Conservation (phyloP, 768 basidiomycete species). For the Boletus vermiculosoides region DNA sequence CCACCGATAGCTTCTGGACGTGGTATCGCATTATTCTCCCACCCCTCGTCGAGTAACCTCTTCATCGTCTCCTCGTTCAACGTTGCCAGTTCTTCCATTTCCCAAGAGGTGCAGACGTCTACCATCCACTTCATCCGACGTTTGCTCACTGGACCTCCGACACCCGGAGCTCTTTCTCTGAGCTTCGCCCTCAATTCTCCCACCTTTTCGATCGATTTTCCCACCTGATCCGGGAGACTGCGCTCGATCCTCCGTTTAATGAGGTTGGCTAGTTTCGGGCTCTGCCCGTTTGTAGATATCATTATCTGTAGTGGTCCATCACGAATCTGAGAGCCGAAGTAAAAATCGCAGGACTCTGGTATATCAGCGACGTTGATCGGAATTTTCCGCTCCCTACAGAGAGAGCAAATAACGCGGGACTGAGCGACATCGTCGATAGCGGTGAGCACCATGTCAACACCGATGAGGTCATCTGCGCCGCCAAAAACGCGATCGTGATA, state of each 20-base stretch:
- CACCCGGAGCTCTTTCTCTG: conserved; percentile 77
- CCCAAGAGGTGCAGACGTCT: conserved; percentile 81
- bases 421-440: conserved; percentile 82
- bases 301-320: conserved; percentile 91
- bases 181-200: conserved; percentile 71
- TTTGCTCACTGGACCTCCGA: conserved; percentile 73
- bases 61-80: conserved; percentile 67
- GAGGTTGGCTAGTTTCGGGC: conserved; percentile 86
- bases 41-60: conserved; percentile 76
- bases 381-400: conserved; percentile 66
- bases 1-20: conserved; percentile 43
- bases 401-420: conserved; percentile 68
- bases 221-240: conserved; percentile 68
- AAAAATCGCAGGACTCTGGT: conserved; percentile 95
- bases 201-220: conserved; percentile 75
- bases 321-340: conserved; percentile 93
- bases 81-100: conserved; percentile 71
- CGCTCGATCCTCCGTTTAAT: conserved; percentile 68
- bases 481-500: conserved; percentile 70
- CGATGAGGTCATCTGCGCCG: conserved; percentile 61
- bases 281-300: conserved; percentile 93
- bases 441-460: conserved; percentile 84
- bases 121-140: conserved; percentile 93
- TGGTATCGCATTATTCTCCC: conserved; percentile 64
- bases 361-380: conserved; percentile 97